phyloP scores from a whole-genome alignment of 345 rosid species.

The Ceriops decandra region DNA sequence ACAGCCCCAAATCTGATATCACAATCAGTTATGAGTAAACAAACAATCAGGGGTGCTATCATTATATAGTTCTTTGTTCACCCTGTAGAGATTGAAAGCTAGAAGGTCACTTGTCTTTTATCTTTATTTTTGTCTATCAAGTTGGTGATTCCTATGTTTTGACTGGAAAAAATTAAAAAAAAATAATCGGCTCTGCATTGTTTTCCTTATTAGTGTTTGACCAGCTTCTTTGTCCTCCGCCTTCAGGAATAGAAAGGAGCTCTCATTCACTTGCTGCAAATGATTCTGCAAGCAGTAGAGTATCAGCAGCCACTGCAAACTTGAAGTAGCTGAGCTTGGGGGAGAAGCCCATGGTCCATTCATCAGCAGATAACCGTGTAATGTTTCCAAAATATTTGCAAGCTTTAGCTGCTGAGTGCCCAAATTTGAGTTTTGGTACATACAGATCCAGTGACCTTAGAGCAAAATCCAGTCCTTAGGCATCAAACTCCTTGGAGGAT shows the following conservation, averaged over 20 bases:
- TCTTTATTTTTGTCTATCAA: neutral
- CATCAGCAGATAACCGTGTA: slow-evolving; percentile 25
- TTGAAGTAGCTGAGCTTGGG: slow-evolving; percentile 35
- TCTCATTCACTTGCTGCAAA: slow-evolving; percentile 13
- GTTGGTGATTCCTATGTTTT: neutral
- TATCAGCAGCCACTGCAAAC: slow-evolving; percentile 24
- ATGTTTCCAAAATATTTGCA: slow-evolving; percentile 47
- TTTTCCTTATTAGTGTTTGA: neutral
- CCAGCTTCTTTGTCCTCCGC: neutral
- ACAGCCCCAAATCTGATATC: too few relatives aligned
- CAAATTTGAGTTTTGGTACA: slow-evolving; percentile 55
- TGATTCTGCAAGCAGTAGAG: slow-evolving; percentile 15
- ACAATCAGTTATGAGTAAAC: too few relatives aligned
- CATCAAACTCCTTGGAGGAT: slow-evolving; percentile 17
- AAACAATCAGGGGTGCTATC: too few relatives aligned
- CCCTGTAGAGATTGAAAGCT: neutral
- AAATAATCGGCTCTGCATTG: neutral
- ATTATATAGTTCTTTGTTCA: too few relatives aligned
- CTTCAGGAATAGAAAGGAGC: slow-evolving; percentile 15
- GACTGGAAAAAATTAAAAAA: neutral
- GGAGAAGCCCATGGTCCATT: slow-evolving; percentile 14
- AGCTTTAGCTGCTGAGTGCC: slow-evolving; percentile 42
- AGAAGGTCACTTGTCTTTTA: neutral
- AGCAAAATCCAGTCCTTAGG: slow-evolving; percentile 11
- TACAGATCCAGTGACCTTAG: slow-evolving; percentile 29